Evolutionary conservation across 768 basidiomycete genomes (phyloP), one percentile per base, ranked within the genome.

Genomic region (Tricholoma flavovirens): DNA sequence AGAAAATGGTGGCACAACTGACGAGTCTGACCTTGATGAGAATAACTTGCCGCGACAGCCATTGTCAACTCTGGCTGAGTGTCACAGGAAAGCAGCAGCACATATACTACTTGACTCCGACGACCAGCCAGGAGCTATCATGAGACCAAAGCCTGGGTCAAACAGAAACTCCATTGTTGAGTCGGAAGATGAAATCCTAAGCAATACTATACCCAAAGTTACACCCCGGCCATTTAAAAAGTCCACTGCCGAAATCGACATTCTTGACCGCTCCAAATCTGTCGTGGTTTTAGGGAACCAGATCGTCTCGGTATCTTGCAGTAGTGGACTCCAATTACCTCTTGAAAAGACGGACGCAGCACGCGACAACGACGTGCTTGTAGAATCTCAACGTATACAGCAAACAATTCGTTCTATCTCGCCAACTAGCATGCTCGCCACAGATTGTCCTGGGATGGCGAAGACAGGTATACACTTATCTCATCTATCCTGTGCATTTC

Each of bases 101-200:
- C 46, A 7, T 9, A 29, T 8, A 15, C 4, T 29, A 15, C 9
- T 30, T 5, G 21, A 4, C 46, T 14, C 30, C 9, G 58, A 63
- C 17, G 60, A 63, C 32, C 61, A 65, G 22, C 56, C 60, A 7
- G 59, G 42, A 45, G 22, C 42, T 36, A 45, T 38, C 3, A 42
- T 50, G 33, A 40, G n/a, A 9, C 42, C 40, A 46, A 61, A 56
- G 21, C 40, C 32, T 11, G 60, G 42, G 53, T 33, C 42, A 22
- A 59, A 32, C 42, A 51, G 38, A 50, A 60, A 54, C 9, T 55
- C 21, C 11, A 49, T 60, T 15, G 46, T 62, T 12, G 29, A 57
- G 53, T 61, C 64, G 24, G 59, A 60, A n/a, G 51, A 59, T 12
- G 60, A 62, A 49, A 30, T 36, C 9, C 57, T 61, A 21, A 26